Conservation (phyloP, 108 stramenopile species). For the Nitzschia palea region DNA sequence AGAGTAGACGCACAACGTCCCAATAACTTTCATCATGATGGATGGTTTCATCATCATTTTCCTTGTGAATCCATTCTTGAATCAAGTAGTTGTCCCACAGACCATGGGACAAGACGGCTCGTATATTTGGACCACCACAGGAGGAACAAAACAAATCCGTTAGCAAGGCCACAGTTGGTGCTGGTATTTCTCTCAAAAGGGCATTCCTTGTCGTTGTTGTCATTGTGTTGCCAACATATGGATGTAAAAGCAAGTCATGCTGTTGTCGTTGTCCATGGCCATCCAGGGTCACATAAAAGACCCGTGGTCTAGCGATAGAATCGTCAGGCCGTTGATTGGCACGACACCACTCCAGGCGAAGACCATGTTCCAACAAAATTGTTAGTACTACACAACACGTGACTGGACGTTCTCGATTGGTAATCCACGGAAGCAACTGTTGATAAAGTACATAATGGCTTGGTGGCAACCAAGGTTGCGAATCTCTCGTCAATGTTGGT, state of each 20-base stretch:
- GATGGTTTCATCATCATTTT: not conserved
- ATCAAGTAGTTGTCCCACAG: conserved; percentile 39
- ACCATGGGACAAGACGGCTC: conserved; percentile 58
- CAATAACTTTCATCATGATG: not conserved
- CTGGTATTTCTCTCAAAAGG: conserved; percentile 38
- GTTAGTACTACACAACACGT: conserved; percentile 23
- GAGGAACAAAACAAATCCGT: conserved; percentile 60
- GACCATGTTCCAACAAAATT: conserved; percentile 53
- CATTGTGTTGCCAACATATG: conserved; percentile 19
- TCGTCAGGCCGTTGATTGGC: conserved; percentile 49
- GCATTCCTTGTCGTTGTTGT: conserved; percentile 18
- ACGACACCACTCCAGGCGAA: conserved; percentile 59
- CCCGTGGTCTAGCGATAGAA: conserved; percentile 39
- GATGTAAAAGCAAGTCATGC: conserved; percentile 60
- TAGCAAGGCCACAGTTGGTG: conserved; percentile 44
- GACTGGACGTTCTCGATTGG: not conserved
- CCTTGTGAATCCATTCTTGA: conserved; percentile 12
- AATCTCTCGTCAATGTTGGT: not conserved
- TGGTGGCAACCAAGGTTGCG: conserved; percentile 14
- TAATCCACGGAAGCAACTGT: not conserved
- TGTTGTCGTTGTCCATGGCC: conserved; percentile 63
- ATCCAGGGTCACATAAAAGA: conserved; percentile 69
- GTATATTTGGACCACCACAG: conserved; percentile 61
- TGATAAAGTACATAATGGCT: not conserved
- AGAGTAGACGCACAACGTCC: conserved; percentile 27